Evolutionary conservation across 148 eudicot genomes (phyloP).

Genomic region (Polygonum aviculare): DNA sequence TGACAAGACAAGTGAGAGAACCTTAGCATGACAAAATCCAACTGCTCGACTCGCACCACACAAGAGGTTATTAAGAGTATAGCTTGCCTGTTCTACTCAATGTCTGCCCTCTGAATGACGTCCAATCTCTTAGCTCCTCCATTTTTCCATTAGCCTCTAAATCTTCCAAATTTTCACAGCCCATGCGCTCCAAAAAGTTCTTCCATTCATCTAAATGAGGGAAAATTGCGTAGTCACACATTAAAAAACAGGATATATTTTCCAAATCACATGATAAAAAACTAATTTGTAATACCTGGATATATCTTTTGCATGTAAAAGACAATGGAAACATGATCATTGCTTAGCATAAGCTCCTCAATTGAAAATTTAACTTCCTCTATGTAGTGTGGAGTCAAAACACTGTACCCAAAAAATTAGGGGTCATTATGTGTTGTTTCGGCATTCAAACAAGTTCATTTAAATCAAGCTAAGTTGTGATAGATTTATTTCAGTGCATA

Average conservation of each 20-base stretch:
- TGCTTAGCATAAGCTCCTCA: constrained; percentile 62
- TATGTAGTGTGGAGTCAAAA: constrained; percentile 80
- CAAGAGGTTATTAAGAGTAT: neutral
- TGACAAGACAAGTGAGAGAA: neutral
- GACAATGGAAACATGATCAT: constrained; percentile 69
- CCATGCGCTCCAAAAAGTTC: constrained; percentile 74
- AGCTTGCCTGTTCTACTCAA: constrained; percentile 74
- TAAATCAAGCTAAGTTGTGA: neutral
- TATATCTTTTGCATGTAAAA: constrained; percentile 83
- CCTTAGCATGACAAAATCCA: neutral
- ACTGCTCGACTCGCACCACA: neutral
- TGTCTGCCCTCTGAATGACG: constrained; percentile 88
- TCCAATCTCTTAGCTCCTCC: constrained; percentile 76
- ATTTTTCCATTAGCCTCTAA: constrained; percentile 29
- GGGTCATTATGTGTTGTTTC: neutral
- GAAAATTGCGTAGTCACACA: neutral
- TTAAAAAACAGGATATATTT: neutral
- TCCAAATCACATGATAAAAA: neutral
- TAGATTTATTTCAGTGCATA: neutral
- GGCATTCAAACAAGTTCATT: neutral
- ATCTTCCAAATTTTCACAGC: constrained; percentile 35
- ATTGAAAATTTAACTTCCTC: constrained; percentile 85
- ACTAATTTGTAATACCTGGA: constrained; percentile 50
- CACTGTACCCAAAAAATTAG: constrained; percentile 38
- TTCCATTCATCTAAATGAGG: constrained; percentile 68